phyloP scores from a whole-genome alignment of 2,329 filamentous ascomycete species.

The Claviceps pazoutovae region DNA sequence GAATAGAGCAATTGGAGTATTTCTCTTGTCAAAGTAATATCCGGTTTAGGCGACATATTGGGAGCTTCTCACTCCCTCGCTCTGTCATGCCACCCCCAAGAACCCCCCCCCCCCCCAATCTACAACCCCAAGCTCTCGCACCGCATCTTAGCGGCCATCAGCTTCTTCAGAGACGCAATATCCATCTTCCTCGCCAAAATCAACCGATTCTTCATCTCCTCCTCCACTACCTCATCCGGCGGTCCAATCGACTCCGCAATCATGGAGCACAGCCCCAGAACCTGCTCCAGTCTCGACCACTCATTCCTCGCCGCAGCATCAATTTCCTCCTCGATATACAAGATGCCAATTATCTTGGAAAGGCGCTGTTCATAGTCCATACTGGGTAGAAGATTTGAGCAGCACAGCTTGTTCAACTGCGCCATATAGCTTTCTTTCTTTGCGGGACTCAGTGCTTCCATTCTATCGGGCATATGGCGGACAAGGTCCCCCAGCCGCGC shows the following conservation, averaged over 20 bases:
- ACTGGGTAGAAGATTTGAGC: constrained; percentile 3
- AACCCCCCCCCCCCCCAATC: not conserved
- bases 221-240: constrained; percentile 8
- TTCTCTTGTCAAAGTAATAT: no score
- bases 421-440: constrained; percentile 12
- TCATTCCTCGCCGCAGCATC: constrained; percentile 11
- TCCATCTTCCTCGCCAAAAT: constrained; percentile 12
- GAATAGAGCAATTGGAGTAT: no score
- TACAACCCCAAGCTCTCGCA: not conserved
- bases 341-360: constrained; percentile 11
- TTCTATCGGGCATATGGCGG: not conserved
- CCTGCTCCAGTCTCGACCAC: constrained; percentile 14
- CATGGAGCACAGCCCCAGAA: constrained; percentile 14
- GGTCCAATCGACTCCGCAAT: constrained; percentile 14
- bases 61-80: no score
- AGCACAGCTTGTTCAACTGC: constrained; percentile 10
- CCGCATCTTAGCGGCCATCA: constrained; percentile 5
- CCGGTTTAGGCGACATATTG: no score
- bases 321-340: constrained; percentile 17
- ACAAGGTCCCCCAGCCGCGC: not conserved
- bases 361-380: constrained; percentile 12
- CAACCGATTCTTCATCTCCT: constrained; percentile 12
- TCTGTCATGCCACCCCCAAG: not conserved
- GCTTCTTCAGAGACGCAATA: constrained; percentile 12
- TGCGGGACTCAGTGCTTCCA: not conserved